A percentile compares a stretch with the other conserved stretches of the same genome.
These are phyloP conservation scores for Ophiostoma triangulosporum DNA, from an alignment of 2,329 filamentous ascomycete species.

Conservation along the genomic window DNA sequence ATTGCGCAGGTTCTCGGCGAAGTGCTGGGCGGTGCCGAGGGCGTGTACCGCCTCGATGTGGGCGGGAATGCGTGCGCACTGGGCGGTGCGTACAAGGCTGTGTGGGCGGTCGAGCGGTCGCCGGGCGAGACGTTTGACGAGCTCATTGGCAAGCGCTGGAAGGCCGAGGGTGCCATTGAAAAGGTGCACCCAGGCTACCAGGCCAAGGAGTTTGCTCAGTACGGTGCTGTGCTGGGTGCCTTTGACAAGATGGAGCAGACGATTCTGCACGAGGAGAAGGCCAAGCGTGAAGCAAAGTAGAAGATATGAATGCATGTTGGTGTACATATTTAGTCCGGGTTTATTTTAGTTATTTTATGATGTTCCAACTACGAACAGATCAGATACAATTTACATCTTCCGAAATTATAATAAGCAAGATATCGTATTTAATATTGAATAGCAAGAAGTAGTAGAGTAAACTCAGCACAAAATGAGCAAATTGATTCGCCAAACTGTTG, in stretches of 20 bases:
- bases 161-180: constrained; percentile 68
- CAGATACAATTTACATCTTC: no score
- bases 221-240: constrained; percentile 61
- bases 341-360: no score
- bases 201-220: constrained; percentile 58
- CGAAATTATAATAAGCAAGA: no score
- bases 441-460: no score
- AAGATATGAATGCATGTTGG: neutral
- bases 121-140: constrained; percentile 72
- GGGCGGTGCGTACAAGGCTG: constrained; percentile 88
- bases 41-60: constrained; percentile 86
- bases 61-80: constrained; percentile 91
- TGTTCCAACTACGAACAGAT: no score
- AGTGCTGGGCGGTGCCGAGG: constrained; percentile 77
- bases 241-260: constrained; percentile 63
- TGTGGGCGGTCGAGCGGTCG: constrained; percentile 71
- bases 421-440: no score
- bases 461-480: no score
- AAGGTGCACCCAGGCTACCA: constrained; percentile 74
- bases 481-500: no score
- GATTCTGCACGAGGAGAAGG: constrained; percentile 37
- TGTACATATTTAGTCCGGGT: no score
- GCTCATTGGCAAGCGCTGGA: constrained; percentile 72
- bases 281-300: constrained; percentile 19
- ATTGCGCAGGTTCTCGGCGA: constrained; percentile 77